phyloP scores from a whole-genome alignment of 768 basidiomycete species.

The Heimioporus sp. region DNA sequence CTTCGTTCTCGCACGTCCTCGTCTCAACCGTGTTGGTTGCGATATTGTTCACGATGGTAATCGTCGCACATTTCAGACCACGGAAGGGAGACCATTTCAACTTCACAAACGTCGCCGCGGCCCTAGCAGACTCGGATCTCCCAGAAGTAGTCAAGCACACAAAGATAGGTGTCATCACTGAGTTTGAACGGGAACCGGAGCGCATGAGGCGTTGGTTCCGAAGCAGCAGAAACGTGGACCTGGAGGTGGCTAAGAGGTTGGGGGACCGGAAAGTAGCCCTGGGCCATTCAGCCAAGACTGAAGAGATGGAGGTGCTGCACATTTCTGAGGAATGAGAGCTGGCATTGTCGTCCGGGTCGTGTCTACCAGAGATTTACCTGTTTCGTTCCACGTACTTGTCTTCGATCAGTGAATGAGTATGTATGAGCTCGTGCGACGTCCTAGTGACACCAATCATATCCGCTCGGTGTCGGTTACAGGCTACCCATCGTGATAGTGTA shows the following conservation, averaged over 20 bases:
- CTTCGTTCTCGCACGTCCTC: conserved; percentile 11
- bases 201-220: conserved; percentile 1
- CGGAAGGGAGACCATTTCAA: conserved; percentile 12
- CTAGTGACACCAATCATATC: too few relatives aligned
- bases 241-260: neutral
- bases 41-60: conserved; percentile 2
- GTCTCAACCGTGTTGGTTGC: conserved; percentile 1
- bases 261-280: conserved; percentile 8
- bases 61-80: conserved; percentile 4
- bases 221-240: neutral
- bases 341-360: too few relatives aligned
- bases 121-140: conserved; percentile 8
- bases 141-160: conserved; percentile 2
- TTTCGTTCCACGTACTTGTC: too few relatives aligned
- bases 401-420: too few relatives aligned
- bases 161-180: neutral
- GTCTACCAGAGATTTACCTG: too few relatives aligned
- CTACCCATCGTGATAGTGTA: too few relatives aligned
- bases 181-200: neutral
- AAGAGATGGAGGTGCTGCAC: conserved; percentile 4
- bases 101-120: conserved; percentile 11
- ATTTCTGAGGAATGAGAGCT: neutral
- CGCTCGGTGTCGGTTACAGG: too few relatives aligned
- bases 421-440: too few relatives aligned
- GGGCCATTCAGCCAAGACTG: neutral